Percentiles rank a stretch among this genome's conserved stretches.
These are phyloP conservation scores for Plantago coronopus DNA, from an alignment of 305 asterid species.

Conservation along the genomic window DNA sequence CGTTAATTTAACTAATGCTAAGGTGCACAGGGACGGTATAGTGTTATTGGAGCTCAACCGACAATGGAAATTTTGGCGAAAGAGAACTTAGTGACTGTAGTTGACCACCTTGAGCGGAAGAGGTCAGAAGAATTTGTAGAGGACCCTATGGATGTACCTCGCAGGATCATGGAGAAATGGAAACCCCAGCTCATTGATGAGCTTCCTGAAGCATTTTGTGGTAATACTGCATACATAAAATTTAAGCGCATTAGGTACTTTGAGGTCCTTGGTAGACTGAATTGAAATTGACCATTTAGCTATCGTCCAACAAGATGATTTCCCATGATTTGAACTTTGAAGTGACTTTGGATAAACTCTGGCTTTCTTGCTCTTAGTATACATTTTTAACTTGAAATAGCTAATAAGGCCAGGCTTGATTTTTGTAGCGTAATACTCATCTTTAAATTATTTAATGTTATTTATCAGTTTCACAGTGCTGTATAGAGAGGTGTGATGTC, in stretches of 20 bases:
- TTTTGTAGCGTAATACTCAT: no score
- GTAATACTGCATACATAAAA: constrained; percentile 33
- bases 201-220: constrained; percentile 95
- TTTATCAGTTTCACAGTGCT: no score
- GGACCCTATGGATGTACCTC: constrained; percentile 91
- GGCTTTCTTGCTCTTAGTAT: no score
- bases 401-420: no score
- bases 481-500: no score
- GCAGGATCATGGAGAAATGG: constrained; percentile 87
- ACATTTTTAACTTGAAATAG: no score
- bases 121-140: constrained; percentile 59
- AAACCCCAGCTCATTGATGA: constrained; percentile 82
- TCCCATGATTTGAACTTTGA: no score
- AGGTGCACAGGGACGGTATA: constrained; percentile 76
- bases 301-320: no score
- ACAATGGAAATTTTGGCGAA: constrained; percentile 91
- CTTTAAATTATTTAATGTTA: no score
- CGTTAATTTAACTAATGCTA: constrained; percentile 29
- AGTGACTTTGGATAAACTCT: no score
- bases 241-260: background rate
- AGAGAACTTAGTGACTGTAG: constrained; percentile 70
- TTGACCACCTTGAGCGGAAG: constrained; percentile 69
- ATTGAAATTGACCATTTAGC: background rate
- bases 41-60: constrained; percentile 97
- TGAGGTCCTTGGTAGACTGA: background rate